phyloP scores from a whole-genome alignment of 306 rosid genomes.

The Casuarina cunninghamiana region DNA sequence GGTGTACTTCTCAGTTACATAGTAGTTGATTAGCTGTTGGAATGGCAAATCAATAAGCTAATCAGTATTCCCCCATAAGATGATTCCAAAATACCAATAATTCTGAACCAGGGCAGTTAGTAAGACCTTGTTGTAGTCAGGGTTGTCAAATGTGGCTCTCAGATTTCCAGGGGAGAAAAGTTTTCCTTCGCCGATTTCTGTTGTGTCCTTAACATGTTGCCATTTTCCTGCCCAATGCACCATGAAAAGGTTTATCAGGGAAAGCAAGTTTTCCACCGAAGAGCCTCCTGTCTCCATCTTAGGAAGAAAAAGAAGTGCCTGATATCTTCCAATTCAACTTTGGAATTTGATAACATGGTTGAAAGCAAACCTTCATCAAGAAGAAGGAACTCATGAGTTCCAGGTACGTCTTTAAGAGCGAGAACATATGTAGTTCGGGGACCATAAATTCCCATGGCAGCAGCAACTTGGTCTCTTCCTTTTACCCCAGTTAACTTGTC shows the following conservation, averaged over 20 bases:
- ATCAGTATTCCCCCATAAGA: slow-evolving; percentile 9
- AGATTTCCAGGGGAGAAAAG: slow-evolving; percentile 96
- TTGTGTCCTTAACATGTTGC: slow-evolving; percentile 97
- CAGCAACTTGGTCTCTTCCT: slow-evolving; percentile 93
- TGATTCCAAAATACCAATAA: neutral
- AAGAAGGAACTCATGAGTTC: slow-evolving; percentile 95
- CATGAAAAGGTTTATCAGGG: neutral
- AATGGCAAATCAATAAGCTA: slow-evolving; percentile 22
- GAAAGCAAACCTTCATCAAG: slow-evolving; percentile 80
- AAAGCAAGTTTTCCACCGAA: neutral
- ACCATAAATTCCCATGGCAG: slow-evolving; percentile 98
- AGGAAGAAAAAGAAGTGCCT: neutral
- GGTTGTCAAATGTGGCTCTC: slow-evolving; percentile 95
- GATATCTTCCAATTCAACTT: neutral
- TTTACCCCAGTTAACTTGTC: slow-evolving; percentile 85
- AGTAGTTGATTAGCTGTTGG: slow-evolving; percentile 76
- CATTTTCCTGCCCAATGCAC: slow-evolving; percentile 71
- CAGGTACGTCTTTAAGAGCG: slow-evolving; percentile 80
- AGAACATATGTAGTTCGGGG: slow-evolving; percentile 96
- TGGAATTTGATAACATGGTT: neutral
- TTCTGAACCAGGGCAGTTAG: neutral
- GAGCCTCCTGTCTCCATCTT: neutral
- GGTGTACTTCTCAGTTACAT: slow-evolving; percentile 85
- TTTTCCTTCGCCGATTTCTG: slow-evolving; percentile 94
- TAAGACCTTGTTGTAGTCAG: slow-evolving; percentile 73